These are phyloP conservation scores for Telfairia occidentalis DNA, from an alignment of 331 rosid species.

Conservation along the genomic window DNA sequence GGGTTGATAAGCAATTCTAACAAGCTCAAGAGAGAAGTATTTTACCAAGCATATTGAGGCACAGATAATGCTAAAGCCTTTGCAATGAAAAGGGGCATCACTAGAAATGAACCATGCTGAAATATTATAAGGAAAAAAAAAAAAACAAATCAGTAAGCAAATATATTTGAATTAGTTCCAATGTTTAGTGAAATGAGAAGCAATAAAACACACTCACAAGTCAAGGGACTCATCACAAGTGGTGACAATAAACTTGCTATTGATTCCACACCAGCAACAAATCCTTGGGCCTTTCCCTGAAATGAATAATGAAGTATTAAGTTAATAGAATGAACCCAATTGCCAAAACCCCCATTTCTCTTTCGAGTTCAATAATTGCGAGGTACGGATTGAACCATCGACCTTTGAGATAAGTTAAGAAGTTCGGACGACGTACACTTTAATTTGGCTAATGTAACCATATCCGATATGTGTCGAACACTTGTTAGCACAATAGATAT, in stretches of 20 bases:
- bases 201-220: conserved; percentile 36
- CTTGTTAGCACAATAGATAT: too few relatives aligned
- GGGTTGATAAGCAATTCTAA: background rate
- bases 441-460: too few relatives aligned
- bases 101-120: conserved; percentile 66
- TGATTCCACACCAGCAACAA: conserved; percentile 63
- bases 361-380: too few relatives aligned
- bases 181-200: background rate
- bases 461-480: too few relatives aligned
- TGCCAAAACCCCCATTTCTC: background rate
- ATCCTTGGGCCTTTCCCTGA: conserved; percentile 73
- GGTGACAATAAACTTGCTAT: conserved; percentile 63
- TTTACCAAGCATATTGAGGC: conserved; percentile 63
- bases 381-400: too few relatives aligned
- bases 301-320: background rate
- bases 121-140: conserved; percentile 13
- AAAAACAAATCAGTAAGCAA: background rate
- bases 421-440: too few relatives aligned
- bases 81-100: conserved; percentile 67
- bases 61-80: conserved; percentile 67
- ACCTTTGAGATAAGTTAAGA: too few relatives aligned
- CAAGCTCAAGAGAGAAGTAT: background rate
- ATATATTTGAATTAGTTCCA: background rate
- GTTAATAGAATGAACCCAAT: background rate
- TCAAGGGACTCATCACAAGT: conserved; percentile 65